Evolutionary conservation across 2,329 filamentous ascomycete species (phyloP).

Genomic region (Calonectria pseudoreteaudii): DNA sequence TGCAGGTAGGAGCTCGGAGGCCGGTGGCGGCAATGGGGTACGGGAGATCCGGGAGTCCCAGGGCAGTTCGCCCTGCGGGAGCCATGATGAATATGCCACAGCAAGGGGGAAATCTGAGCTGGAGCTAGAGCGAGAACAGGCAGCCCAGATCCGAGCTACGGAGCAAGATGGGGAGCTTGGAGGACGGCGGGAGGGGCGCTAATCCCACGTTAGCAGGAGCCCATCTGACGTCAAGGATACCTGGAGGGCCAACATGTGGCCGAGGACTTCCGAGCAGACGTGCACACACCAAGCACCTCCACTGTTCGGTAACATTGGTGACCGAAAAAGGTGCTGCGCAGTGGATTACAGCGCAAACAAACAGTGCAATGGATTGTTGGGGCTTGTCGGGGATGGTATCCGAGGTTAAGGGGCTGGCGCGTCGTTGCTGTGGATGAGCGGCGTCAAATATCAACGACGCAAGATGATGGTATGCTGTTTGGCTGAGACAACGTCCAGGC

Average conservation of each 20-base stretch:
- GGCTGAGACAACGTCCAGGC: neutral
- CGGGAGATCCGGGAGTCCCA: slow-evolving; percentile 35
- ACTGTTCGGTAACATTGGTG: slow-evolving; percentile 15
- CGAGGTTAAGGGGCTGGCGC: slow-evolving; percentile 9
- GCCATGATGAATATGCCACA: neutral
- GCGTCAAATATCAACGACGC: neutral
- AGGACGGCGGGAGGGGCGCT: slow-evolving; percentile 19
- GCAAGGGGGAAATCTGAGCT: slow-evolving; percentile 9
- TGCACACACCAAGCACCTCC: slow-evolving; percentile 20
- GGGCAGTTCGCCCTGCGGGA: slow-evolving; percentile 2
- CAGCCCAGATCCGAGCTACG: slow-evolving; percentile 27
- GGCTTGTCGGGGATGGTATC: slow-evolving; percentile 7
- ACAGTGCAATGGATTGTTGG: slow-evolving; percentile 1
- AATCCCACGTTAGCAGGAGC: slow-evolving; percentile 31
- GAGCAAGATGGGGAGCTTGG: slow-evolving; percentile 16
- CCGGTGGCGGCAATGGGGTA: slow-evolving; percentile 37
- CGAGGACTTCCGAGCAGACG: slow-evolving; percentile 37
- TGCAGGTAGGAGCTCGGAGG: slow-evolving; percentile 30
- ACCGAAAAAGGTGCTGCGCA: slow-evolving; percentile 15
- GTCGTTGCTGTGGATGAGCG: slow-evolving; percentile 10
- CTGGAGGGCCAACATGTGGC: slow-evolving; percentile 31
- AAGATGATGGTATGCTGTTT: neutral
- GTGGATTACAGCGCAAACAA: slow-evolving; percentile 15
- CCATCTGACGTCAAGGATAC: slow-evolving; percentile 42
- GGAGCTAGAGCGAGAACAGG: slow-evolving; percentile 30